Conservation (phyloP, 306 rosid species). For the Pterocarpus macrocarpus region DNA sequence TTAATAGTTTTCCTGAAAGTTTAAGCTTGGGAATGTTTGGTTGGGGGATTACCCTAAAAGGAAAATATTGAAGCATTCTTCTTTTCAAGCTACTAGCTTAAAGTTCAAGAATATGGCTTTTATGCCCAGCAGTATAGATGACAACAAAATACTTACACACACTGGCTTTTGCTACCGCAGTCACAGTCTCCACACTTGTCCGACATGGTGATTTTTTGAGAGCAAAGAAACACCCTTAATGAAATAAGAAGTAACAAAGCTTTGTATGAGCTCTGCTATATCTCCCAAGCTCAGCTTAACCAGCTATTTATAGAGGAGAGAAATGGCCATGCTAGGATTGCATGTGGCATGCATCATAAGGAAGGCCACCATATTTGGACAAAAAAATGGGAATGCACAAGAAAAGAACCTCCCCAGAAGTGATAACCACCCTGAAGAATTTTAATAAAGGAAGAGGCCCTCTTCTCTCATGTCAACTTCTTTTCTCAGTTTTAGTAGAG, state of each 20-base stretch:
- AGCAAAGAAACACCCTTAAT: background rate
- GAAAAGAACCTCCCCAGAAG: conserved; percentile 43
- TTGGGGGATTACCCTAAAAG: too few species aligned
- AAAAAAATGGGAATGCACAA: conserved; percentile 35
- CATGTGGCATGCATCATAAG: background rate
- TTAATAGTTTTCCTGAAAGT: background rate
- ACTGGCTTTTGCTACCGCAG: conserved; percentile 62
- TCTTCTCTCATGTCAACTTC: conserved; percentile 2
- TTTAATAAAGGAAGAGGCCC: conserved; percentile 45
- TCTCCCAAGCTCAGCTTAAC: conserved; percentile 23
- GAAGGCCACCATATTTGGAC: background rate
- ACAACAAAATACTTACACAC: conserved; percentile 54
- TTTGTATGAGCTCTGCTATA: conserved; percentile 19
- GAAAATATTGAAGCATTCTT: background rate
- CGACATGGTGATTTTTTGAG: conserved; percentile 56
- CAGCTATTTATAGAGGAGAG: conserved; percentile 57
- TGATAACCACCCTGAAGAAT: conserved; percentile 57
- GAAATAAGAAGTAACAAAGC: background rate
- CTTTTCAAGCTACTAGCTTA: background rate
- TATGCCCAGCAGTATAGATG: too few species aligned
- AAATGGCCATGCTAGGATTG: background rate
- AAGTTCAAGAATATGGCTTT: background rate
- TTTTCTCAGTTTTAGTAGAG: conserved; percentile 36
- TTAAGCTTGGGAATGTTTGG: background rate
- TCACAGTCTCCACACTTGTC: conserved; percentile 58